Percentiles rank a stretch among this genome's conserved stretches.
Conservation (phyloP, 805 yeast species). For the Candida nitratophila region DNA sequence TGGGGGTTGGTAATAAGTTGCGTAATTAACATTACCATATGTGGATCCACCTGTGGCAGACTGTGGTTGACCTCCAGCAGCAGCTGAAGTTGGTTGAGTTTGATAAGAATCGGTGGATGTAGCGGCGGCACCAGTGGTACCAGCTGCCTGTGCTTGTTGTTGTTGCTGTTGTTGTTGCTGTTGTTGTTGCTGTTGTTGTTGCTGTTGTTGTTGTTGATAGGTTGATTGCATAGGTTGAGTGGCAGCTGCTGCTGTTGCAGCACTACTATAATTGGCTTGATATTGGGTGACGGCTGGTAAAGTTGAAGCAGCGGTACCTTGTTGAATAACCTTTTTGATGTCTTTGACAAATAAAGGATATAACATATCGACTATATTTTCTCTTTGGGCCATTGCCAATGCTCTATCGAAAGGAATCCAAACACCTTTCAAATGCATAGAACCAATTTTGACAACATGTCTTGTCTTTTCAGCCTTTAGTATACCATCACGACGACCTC, state of each 20-base stretch:
- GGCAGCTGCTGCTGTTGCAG: constrained; percentile 4
- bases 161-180: constrained; percentile 4
- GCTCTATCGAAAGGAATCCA: constrained; percentile 76
- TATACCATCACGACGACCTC: constrained; percentile 69
- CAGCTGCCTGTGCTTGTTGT: constrained; percentile 3
- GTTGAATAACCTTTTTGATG: constrained; percentile 41
- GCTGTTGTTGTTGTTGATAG: constrained; percentile 6
- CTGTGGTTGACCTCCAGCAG: background rate
- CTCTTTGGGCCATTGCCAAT: constrained; percentile 60
- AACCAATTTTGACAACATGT: constrained; percentile 68
- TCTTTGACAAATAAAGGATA: constrained; percentile 61
- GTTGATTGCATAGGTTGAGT: background rate
- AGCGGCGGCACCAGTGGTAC: constrained; percentile 4
- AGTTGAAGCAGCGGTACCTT: constrained; percentile 29
- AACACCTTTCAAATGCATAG: constrained; percentile 68
- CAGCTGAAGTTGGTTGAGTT: constrained; percentile 1
- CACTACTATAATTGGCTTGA: constrained; percentile 4
- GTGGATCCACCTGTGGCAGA: background rate
- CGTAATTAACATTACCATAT: background rate
- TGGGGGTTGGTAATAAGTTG: constrained; percentile 3
- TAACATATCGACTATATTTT: constrained; percentile 50
- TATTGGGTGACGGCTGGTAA: constrained; percentile 5
- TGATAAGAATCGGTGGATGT: constrained; percentile 3
- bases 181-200: constrained; percentile 7
- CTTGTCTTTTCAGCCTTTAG: constrained; percentile 59